These are phyloP conservation scores for Penicillium rolfsii DNA, from an alignment of 2,329 filamentous ascomycete species.

Conservation along the genomic window DNA sequence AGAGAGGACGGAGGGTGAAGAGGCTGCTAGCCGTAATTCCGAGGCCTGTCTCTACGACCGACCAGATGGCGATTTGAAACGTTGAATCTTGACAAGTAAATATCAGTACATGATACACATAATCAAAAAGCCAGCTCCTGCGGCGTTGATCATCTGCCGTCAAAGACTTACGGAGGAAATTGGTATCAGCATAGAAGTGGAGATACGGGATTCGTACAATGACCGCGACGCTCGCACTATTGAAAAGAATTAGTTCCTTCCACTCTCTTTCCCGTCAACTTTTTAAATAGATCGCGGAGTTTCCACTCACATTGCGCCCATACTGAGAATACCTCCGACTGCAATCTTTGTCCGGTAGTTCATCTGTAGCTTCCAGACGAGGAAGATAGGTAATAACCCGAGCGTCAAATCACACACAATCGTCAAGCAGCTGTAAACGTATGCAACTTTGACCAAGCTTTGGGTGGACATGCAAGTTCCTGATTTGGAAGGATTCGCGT, in stretches of 20 bases:
- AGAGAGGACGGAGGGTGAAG: slow-evolving; percentile 52
- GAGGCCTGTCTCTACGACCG: slow-evolving; percentile 33
- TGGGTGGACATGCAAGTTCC: slow-evolving; percentile 44
- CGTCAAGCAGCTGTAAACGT: slow-evolving; percentile 55
- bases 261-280: too few relatives aligned
- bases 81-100: slow-evolving; percentile 38
- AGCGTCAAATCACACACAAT: slow-evolving; percentile 56
- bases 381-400: slow-evolving; percentile 56
- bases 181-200: slow-evolving; percentile 40
- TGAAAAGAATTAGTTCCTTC: slow-evolving; percentile 1
- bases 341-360: slow-evolving; percentile 54
- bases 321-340: slow-evolving; percentile 54
- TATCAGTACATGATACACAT: neutral
- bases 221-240: slow-evolving; percentile 42
- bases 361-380: slow-evolving; percentile 59
- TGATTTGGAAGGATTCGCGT: slow-evolving; percentile 28
- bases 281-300: neutral
- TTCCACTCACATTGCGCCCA: slow-evolving; percentile 52
- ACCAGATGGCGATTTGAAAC: slow-evolving; percentile 45
- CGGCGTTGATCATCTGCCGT: neutral
- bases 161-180: slow-evolving; percentile 35
- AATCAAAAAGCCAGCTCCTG: neutral
- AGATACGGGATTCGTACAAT: slow-evolving; percentile 50
- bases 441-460: slow-evolving; percentile 37
- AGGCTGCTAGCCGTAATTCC: slow-evolving; percentile 50